Evolutionary conservation across 2,329 filamentous ascomycete species (phyloP).

Genomic region (Cercospora brassicicola): DNA sequence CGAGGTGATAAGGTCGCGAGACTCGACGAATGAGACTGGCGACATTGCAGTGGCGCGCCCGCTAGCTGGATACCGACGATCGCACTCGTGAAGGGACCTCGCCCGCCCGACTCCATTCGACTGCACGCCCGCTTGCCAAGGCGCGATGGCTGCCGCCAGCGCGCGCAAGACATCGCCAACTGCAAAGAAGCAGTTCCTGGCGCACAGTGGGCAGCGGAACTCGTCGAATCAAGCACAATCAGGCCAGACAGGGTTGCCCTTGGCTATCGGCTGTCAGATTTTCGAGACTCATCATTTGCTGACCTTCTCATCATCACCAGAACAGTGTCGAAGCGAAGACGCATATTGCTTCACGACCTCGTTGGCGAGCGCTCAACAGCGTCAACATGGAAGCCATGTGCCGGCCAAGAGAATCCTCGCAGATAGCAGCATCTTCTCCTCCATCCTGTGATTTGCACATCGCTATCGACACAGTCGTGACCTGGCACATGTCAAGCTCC

Average conservation of each 20-base stretch:
- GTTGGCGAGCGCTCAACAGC: too few species aligned
- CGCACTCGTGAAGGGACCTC: not conserved
- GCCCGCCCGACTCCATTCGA: not conserved
- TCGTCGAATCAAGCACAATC: not conserved
- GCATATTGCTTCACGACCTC: too few species aligned
- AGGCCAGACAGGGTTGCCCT: not conserved
- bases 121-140: slow-evolving; percentile 3
- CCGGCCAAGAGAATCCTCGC: too few species aligned
- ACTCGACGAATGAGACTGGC: not conserved
- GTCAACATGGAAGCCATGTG: too few species aligned
- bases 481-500: not conserved
- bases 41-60: not conserved
- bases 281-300: not conserved
- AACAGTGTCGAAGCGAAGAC: too few species aligned
- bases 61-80: slow-evolving; percentile 6
- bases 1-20: slow-evolving; percentile 7
- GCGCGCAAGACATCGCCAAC: slow-evolving; percentile 1
- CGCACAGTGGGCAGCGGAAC: not conserved
- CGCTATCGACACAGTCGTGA: not conserved
- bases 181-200: not conserved
- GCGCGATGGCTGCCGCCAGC: not conserved
- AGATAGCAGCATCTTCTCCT: not conserved
- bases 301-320: not conserved
- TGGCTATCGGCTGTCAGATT: not conserved
- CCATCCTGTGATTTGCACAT: too few species aligned